Base-by-base conservation (phyloP, 1,284 basidiomycete genomes). In the Trametes versicolor region DNA sequence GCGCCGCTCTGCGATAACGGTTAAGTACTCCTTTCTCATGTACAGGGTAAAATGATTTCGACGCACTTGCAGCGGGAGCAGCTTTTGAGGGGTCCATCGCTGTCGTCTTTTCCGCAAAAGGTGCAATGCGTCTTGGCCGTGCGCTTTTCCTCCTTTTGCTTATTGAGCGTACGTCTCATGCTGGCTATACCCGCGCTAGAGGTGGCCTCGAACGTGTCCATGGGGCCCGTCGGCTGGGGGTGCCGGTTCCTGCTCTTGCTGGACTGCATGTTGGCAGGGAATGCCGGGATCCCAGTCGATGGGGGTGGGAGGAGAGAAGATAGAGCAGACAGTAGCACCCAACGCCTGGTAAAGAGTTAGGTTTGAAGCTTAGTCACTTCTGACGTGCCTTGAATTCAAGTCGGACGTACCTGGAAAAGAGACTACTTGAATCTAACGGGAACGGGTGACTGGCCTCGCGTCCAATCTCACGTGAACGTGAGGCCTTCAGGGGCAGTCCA, bases 11-110 rank as follows among this genome's bases (percentile, higher is more conserved):
- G 23, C 15, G 36, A 13, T 5, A 4, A 23, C 23, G 5, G 25
- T n/a, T 54, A 10, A 39, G 37, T 36, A 36, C 39, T 41, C 12
- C 39, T 27, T 39, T n/a, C n/a, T 6, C 13, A 12, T 15, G 55
- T 9, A 47, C 27, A 13, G 19, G 2, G 29, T 43, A 15, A 2
- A 15, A 17, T 7, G 43, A 47, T 36, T 29, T 3, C 41, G 17
- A 37, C 61, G 29, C 19, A 68, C 66, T 68, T 68, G 66, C 66
- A 68, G n/a, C 63, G 63, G n/a, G 66, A 68, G 32, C 66, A 68
- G 39, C 34, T 60, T 45, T 62, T 64, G 53, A 65, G 60, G 10
- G 58, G 15, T 8, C 34, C 50, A 10, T 27, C 27, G 1, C 54
- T 45, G 43, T 63, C 50, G 7, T 63, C 32, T 25, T 63, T 68